These are phyloP conservation scores for Ogataea neopini DNA, from an alignment of 805 yeast species.

Conservation along the genomic window DNA sequence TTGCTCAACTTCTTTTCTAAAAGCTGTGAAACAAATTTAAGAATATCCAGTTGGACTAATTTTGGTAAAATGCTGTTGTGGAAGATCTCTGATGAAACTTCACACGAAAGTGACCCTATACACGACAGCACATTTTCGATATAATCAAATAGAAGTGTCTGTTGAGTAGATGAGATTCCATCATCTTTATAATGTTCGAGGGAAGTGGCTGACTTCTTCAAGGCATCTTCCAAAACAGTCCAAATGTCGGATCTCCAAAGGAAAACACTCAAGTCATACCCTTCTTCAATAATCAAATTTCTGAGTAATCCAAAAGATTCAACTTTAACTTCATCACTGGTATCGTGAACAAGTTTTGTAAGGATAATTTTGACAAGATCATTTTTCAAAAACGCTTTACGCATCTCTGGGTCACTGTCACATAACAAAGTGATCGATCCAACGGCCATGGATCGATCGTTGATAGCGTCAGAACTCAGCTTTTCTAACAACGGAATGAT, in stretches of 20 bases:
- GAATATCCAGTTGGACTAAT: conserved; percentile 26
- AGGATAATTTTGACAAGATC: conserved; percentile 63
- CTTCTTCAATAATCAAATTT: conserved; percentile 82
- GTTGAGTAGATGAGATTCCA: conserved; percentile 32
- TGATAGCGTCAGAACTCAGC: conserved; percentile 59
- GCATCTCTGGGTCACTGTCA: conserved; percentile 60
- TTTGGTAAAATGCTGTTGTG: conserved; percentile 28
- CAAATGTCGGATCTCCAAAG: conserved; percentile 81
- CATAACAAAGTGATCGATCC: conserved; percentile 69
- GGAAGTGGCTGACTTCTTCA: conserved; percentile 52
- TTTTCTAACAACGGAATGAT: conserved; percentile 69
- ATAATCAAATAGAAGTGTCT: conserved; percentile 58
- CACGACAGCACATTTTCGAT: conserved; percentile 74
- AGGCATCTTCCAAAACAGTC: conserved; percentile 53
- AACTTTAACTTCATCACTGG: conserved; percentile 72
- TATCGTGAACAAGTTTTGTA: conserved; percentile 65
- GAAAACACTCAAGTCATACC: conserved; percentile 74
- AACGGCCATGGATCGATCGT: conserved; percentile 77
- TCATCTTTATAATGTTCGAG: conserved; percentile 42
- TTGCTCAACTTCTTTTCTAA: conserved; percentile 37
- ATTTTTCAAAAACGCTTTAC: conserved; percentile 68
- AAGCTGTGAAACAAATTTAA: conserved; percentile 40
- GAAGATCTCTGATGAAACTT: conserved; percentile 59
- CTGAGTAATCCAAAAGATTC: conserved; percentile 81
- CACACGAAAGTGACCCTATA: conserved; percentile 58